These are phyloP conservation scores for Tulasnella sp. DNA, from an alignment of 768 basidiomycete genomes.

Conservation along the genomic window DNA sequence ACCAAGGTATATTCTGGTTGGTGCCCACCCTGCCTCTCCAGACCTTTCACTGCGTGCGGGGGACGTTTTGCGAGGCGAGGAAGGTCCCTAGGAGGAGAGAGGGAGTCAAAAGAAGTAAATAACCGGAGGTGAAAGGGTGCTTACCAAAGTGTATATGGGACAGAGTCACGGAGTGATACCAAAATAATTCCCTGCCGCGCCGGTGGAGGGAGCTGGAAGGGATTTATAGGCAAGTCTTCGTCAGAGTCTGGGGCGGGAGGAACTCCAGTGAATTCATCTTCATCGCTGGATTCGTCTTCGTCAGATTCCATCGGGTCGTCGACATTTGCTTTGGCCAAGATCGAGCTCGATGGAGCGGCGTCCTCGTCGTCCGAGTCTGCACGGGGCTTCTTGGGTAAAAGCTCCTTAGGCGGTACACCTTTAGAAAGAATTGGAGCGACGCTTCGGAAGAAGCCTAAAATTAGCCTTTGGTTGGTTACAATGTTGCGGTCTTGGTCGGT, in stretches of 20 bases:
- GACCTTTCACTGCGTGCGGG: constrained; percentile 38
- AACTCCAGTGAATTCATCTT: constrained; percentile 27
- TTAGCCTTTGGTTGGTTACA: constrained; percentile 75
- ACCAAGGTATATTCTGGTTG: constrained; percentile 67
- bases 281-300: constrained; percentile 28
- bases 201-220: constrained; percentile 27
- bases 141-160: constrained; percentile 85
- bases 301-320: not conserved
- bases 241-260: constrained; percentile 18
- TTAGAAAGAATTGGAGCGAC: constrained; percentile 54
- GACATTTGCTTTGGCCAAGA: not conserved
- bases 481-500: constrained; percentile 93
- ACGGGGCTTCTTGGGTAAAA: constrained; percentile 40
- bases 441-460: constrained; percentile 78
- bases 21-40: not conserved
- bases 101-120: not conserved
- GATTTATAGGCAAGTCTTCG: constrained; percentile 20
- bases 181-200: constrained; percentile 65
- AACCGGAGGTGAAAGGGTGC: constrained; percentile 31
- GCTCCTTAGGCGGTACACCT: constrained; percentile 51
- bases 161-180: constrained; percentile 78
- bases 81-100: constrained; percentile 54
- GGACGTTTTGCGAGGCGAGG: constrained; percentile 64
- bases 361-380: constrained; percentile 46
- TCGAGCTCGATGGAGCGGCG: not conserved